Percentiles rank a stretch among this genome's conserved stretches.
phyloP scores from a whole-genome alignment of 768 basidiomycete genomes.

The Obba rivulosa region DNA sequence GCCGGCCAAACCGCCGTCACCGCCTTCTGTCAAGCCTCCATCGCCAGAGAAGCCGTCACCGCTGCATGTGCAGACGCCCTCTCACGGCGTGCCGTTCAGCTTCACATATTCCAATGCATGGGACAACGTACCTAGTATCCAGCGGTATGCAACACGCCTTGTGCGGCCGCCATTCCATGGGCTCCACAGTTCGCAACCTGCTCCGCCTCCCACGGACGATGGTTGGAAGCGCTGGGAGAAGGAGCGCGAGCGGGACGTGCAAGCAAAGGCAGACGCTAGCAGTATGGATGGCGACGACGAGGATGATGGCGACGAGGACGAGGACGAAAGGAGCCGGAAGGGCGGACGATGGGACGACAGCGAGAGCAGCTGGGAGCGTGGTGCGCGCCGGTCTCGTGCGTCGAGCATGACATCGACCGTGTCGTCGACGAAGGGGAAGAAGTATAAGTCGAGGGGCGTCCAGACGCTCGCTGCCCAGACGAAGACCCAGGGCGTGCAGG shows the following conservation, averaged over 20 bases:
- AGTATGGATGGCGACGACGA: constrained; percentile 83
- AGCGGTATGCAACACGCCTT: constrained; percentile 62
- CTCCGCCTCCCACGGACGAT: constrained; percentile 19
- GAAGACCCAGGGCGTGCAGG: constrained; percentile 57
- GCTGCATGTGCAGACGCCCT: constrained; percentile 20
- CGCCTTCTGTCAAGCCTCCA: background rate
- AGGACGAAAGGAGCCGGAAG: constrained; percentile 9
- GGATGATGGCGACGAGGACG: constrained; percentile 62
- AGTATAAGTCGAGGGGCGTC: constrained; percentile 63
- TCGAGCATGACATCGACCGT: constrained; percentile 31
- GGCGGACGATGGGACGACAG: constrained; percentile 26
- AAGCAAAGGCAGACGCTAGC: constrained; percentile 55
- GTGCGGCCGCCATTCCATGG: constrained; percentile 34
- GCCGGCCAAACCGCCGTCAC: constrained; percentile 6
- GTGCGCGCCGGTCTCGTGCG: constrained; percentile 20
- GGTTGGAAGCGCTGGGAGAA: constrained; percentile 27
- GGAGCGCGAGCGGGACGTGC: constrained; percentile 39
- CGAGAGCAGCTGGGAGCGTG: constrained; percentile 13
- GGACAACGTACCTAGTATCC: constrained; percentile 79
- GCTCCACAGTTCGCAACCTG: background rate
- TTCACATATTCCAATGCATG: constrained; percentile 76
- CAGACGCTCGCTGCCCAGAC: constrained; percentile 60
- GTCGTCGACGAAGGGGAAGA: constrained; percentile 37
- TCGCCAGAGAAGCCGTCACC: constrained; percentile 6
- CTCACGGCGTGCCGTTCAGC: constrained; percentile 46